Base-by-base conservation (phyloP, 371 early-diverging fungal species). In the Mucor plumbeus region DNA sequence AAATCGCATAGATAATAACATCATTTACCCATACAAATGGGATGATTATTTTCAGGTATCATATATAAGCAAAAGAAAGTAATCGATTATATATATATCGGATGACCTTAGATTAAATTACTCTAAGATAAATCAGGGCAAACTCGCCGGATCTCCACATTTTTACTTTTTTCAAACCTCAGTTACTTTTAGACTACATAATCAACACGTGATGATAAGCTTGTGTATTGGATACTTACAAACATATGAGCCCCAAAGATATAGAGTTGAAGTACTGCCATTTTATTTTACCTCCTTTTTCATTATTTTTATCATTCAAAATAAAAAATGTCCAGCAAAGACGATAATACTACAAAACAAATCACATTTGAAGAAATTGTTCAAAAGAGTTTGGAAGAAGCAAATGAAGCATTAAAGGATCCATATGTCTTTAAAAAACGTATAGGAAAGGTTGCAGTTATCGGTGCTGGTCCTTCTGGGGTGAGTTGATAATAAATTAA, bases 381-480 rank as follows among this genome's bases (percentile, higher is more conserved):
- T 0, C 4, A 60, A 5, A 5, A 35, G 33, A 36, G 43, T 4
- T n/a, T 54, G 13, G 31, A 64, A 35, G 69, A 73, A 55, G 65
- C 73, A 35, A 44, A 69, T 17, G 55, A 41, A 40, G 69, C 69
- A 9, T 62, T 73, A 38, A 36, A 68, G n/a, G 38, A 65, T 7
- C 73, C 69, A 33, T 73, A 59, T 47, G 26, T 55, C 0, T 73
- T 73, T 43, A 63, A 73, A 19, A 66, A 63, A n/a, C 59, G 47
- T 44, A 69, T 73, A 33, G 55, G 62, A 47, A 69, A 68, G 11
- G 66, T 73, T 3, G 73, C 73, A 35, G 69, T 73, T 5, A 73
- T 73, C 21, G 73, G 73, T 14, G 65, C 73, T 41, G 73, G 73
- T 21, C 69, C 66, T 48, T 58, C 63, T 26, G 73, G 73, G 1